Conservation (phyloP, 371 early-diverging fungal species). For the Circinella umbellata region DNA sequence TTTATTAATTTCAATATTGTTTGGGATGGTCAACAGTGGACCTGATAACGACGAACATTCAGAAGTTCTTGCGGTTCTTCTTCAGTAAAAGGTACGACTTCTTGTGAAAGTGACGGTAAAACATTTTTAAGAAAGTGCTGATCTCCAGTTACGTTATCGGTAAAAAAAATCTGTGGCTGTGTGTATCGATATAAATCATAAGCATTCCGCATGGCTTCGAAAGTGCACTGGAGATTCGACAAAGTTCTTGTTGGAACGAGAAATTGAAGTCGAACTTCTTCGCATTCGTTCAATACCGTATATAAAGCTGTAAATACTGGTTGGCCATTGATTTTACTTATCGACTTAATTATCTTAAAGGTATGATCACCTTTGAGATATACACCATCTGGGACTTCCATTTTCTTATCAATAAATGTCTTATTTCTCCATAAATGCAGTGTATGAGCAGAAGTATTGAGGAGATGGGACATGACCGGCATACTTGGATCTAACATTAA, state of each 20-base stretch:
- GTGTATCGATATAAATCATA: not conserved
- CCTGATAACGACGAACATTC: not conserved
- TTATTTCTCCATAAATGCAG: not conserved
- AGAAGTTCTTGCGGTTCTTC: not conserved
- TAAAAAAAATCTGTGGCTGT: not conserved
- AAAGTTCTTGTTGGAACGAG: not conserved
- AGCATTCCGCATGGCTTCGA: not conserved
- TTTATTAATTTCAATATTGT: not conserved
- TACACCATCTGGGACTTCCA: not conserved
- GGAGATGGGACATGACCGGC: not conserved
- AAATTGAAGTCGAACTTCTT: not conserved
- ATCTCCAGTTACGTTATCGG: not conserved
- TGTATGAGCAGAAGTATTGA: not conserved
- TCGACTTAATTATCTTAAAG: not conserved
- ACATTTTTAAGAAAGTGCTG: not conserved
- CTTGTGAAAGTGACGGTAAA: not conserved
- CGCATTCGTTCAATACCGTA: not conserved
- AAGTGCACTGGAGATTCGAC: not conserved
- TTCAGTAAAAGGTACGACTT: not conserved
- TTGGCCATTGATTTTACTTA: not conserved
- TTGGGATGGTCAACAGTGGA: not conserved
- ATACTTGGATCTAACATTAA: not conserved
- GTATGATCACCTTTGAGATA: constrained; percentile 1
- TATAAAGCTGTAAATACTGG: not conserved
- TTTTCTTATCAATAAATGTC: not conserved